Base-by-base conservation (phyloP, 1,284 basidiomycete genomes). In the Ustilago nuda region DNA sequence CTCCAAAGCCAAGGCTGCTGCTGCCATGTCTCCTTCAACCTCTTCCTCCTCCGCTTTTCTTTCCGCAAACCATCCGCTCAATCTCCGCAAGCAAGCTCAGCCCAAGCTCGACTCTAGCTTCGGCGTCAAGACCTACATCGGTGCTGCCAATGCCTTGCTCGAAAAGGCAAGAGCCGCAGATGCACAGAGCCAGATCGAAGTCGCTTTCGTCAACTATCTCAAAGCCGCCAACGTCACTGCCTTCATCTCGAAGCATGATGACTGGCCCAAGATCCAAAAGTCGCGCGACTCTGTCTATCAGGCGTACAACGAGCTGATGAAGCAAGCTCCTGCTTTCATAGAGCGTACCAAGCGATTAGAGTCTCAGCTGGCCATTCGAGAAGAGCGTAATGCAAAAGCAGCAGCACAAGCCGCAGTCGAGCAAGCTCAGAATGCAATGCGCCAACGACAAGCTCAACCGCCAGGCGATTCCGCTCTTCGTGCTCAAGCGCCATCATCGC, bases 161-260 rank as follows among this genome's bases (percentile, higher is more conserved):
- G 84, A 85, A 32, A 85, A 83, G 58, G 84, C 84, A 15, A 66
- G 82, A 60, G 76, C 78, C 13, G 79, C 77, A n/a, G 82, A 85
- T 43, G 75, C 72, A 19, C 80, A 82, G 62, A 82, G 75, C n/a
- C 74, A 82, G 56, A 65, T 85, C 41, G 84, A 85, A 56, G 68
- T 79, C 19, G 84, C 84, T 35, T 85, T 85, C 57, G 82, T 85
- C 70, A 84, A 85, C 75, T 85, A 85, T 54, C 76, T 85, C 61
- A 85, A 84, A 63, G 78, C 82, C 0, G 84, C 84, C 48, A 77
- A 74, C 37, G 82, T 84, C 46, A 81, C 81, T 3, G 76, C 82
- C 8, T 82, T 81, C 57, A 83, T 84, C 59, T 74, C 82, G 17
- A 84, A 83, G 64, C 83, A 84, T 58, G 69, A 80, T 52, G 83